A percentile compares a stretch with the other conserved stretches of the same genome.
Evolutionary conservation across 176 grass and related monocot genomes (phyloP).

Genomic region (Carex pumila): DNA sequence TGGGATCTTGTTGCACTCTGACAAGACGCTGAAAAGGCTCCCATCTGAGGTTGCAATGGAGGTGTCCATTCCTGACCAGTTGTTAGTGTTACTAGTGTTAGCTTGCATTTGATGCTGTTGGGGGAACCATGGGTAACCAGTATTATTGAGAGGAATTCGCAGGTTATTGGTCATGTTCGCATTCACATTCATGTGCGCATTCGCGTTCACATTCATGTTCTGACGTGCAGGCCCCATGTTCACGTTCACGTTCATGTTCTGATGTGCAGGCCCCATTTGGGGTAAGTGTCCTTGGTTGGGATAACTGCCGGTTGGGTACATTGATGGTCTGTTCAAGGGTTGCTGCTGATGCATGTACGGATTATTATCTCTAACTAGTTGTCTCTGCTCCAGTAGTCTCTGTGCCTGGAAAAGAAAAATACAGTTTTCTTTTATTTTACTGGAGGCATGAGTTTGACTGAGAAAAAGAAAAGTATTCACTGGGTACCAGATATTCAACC

Average conservation of each 20-base stretch:
- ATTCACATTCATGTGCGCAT: not conserved
- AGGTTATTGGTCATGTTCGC: not conserved
- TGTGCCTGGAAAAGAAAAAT: constrained; percentile 10
- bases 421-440: not conserved
- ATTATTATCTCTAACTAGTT: constrained; percentile 15
- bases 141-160: constrained; percentile 28
- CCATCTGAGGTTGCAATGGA: constrained; percentile 29
- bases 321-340: not conserved
- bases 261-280: not conserved
- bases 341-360: constrained; percentile 24
- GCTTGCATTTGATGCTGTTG: constrained; percentile 23
- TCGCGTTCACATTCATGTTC: not conserved
- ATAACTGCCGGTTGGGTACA: constrained; percentile 27
- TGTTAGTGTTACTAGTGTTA: constrained; percentile 20
- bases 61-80: constrained; percentile 33
- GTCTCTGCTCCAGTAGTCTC: constrained; percentile 32
- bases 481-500: not conserved
- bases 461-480: not conserved
- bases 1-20: constrained; percentile 33
- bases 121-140: constrained; percentile 27
- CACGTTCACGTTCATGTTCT: not conserved
- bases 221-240: not conserved
- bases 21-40: constrained; percentile 46
- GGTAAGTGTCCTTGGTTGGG: constrained; percentile 23
- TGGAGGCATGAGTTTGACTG: not conserved